A percentile compares a stretch with the other conserved stretches of the same genome.
Evolutionary conservation across 257 asterid species (phyloP).

Genomic region (Ballota nigra): DNA sequence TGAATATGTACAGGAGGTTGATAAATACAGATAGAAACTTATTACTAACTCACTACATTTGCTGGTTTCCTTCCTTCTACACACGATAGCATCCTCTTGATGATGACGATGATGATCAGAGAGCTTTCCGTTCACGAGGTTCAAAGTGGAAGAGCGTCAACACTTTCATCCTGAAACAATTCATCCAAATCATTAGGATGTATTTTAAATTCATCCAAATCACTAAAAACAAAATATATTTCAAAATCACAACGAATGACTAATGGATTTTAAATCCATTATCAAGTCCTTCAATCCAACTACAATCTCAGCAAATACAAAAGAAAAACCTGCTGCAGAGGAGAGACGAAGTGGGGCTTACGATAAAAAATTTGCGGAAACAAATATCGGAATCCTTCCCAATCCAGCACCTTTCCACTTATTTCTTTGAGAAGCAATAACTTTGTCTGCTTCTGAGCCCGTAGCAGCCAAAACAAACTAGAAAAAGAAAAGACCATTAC

Average conservation of each 20-base stretch:
- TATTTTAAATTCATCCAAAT: neutral
- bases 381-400: conserved; percentile 84
- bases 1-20: neutral
- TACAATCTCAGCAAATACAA: neutral
- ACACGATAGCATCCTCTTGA: neutral
- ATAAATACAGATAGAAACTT: neutral
- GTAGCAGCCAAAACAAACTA: conserved; percentile 94
- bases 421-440: conserved; percentile 62
- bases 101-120: conserved; percentile 16
- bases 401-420: conserved; percentile 79
- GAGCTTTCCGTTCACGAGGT: conserved; percentile 31
- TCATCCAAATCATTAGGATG: neutral
- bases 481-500: neutral
- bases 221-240: neutral
- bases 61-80: neutral
- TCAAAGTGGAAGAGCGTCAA: conserved; percentile 50
- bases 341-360: conserved; percentile 38
- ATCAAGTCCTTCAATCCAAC: neutral
- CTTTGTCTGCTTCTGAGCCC: conserved; percentile 85
- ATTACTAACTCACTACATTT: neutral
- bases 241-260: neutral
- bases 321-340: neutral
- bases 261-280: neutral
- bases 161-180: conserved; percentile 48
- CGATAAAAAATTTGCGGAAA: conserved; percentile 76